phyloP scores from a whole-genome alignment of 257 asterid species.

The Linderniella brevidens region DNA sequence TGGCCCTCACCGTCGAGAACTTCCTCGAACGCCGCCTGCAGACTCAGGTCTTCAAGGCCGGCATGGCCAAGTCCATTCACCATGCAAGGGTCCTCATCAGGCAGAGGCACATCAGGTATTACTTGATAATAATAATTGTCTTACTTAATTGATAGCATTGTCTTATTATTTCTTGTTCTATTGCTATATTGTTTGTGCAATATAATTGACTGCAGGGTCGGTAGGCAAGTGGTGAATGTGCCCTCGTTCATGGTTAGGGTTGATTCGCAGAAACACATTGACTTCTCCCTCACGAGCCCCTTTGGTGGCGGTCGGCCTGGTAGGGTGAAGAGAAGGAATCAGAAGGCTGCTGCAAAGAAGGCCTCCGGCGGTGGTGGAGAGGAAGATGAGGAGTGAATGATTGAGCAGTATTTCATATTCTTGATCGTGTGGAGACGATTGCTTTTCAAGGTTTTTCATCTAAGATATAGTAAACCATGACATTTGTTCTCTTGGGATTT shows the following conservation, averaged over 20 bases:
- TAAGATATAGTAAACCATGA: no score
- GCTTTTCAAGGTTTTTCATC: no score
- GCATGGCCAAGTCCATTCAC: conserved; percentile 5
- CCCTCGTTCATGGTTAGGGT: neutral
- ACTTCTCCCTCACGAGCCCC: conserved; percentile 56
- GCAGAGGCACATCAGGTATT: conserved; percentile 17
- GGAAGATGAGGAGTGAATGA: conserved; percentile 35
- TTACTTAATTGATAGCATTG: no score
- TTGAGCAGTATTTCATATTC: no score
- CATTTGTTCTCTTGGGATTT: no score
- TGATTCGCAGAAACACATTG: conserved; percentile 12
- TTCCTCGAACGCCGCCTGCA: conserved; percentile 10
- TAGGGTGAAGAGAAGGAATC: conserved; percentile 49
- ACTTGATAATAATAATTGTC: neutral
- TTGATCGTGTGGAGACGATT: no score
- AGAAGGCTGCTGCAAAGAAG: conserved; percentile 46
- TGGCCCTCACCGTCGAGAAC: conserved; percentile 11
- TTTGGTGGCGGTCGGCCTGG: conserved; percentile 56
- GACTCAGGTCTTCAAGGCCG: conserved; percentile 8
- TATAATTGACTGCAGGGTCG: neutral
- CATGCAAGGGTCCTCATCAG: conserved; percentile 15
- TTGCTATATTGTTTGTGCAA: neutral
- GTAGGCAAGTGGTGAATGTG: conserved; percentile 2
- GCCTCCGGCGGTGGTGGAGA: conserved; percentile 55
- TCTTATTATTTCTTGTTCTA: neutral